Conservation (phyloP, 768 basidiomycete genomes). For the Dioszegia aurantiaca region DNA sequence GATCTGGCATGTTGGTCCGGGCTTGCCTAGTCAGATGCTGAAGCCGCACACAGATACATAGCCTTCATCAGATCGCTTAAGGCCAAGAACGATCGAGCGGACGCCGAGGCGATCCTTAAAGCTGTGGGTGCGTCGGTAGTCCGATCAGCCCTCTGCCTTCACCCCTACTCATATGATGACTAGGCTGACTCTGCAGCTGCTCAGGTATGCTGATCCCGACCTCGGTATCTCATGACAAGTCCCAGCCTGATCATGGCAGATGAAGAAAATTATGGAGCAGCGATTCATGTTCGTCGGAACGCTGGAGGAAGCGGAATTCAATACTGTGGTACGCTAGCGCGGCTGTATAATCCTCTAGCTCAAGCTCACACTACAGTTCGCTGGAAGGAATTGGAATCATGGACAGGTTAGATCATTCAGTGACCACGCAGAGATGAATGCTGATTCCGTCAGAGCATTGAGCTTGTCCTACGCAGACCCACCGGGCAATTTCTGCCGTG, state of each 20-base stretch:
- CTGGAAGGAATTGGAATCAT: slow-evolving; percentile 52
- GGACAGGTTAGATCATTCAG: slow-evolving; percentile 39
- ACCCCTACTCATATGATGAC: neutral
- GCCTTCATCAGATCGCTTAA: slow-evolving; percentile 38
- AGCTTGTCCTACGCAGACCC: slow-evolving; percentile 45
- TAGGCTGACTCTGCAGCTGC: slow-evolving; percentile 20
- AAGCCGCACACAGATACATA: slow-evolving; percentile 28
- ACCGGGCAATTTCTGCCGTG: slow-evolving; percentile 41
- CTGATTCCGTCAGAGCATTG: too few species aligned
- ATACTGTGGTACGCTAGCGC: slow-evolving; percentile 31
- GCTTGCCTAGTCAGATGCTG: neutral
- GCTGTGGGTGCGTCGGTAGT: slow-evolving; percentile 44
- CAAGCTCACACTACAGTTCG: slow-evolving; percentile 34
- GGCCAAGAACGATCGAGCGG: slow-evolving; percentile 30
- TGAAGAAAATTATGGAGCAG: slow-evolving; percentile 49
- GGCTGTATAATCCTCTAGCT: neutral
- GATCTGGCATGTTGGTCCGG: neutral
- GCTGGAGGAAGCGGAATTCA: slow-evolving; percentile 49
- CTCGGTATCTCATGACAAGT: neutral
- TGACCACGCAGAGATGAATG: too few species aligned
- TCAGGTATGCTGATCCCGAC: slow-evolving; percentile 16
- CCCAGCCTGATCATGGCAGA: slow-evolving; percentile 23
- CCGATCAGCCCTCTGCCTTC: too few species aligned
- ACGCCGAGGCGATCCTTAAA: slow-evolving; percentile 45
- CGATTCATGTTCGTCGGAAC: slow-evolving; percentile 46